Percentiles rank a stretch among this genome's conserved stretches.
phyloP scores from a whole-genome alignment of 2,329 filamentous ascomycete species.

The Xylariaceae sp. region DNA sequence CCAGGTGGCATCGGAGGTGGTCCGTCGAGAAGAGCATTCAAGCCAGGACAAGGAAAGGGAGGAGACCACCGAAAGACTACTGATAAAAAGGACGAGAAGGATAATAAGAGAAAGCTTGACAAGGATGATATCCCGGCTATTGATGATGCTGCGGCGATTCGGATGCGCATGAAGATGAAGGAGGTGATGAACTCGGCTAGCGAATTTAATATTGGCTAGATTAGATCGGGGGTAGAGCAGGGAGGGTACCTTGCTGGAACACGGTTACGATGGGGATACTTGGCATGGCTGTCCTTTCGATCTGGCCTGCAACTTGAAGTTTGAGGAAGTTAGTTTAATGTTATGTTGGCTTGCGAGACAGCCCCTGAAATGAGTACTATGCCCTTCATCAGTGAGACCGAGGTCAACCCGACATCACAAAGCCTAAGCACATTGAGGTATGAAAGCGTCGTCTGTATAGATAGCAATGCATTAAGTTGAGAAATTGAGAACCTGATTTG shows the following conservation, averaged over 20 bases:
- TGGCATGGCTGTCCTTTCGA: background rate
- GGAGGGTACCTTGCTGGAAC: background rate
- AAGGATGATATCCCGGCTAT: constrained; percentile 41
- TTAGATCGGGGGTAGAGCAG: constrained; percentile 25
- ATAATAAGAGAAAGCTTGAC: constrained; percentile 12
- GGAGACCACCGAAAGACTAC: constrained; percentile 27
- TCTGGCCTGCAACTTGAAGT: too few relatives aligned
- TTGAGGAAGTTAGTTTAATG: too few relatives aligned
- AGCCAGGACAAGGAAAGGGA: constrained; percentile 33
- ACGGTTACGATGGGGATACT: background rate
- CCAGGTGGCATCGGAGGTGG: constrained; percentile 72
- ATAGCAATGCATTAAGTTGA: too few relatives aligned
- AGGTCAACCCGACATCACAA: too few relatives aligned
- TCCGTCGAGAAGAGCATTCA: constrained; percentile 40
- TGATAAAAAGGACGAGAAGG: constrained; percentile 31
- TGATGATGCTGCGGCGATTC: constrained; percentile 54
- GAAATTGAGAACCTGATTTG: too few relatives aligned
- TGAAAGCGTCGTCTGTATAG: too few relatives aligned
- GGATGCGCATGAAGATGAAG: constrained; percentile 60
- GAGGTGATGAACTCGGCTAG: constrained; percentile 50
- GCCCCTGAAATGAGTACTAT: too few relatives aligned
- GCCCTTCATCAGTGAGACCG: too few relatives aligned
- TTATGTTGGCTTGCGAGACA: too few relatives aligned
- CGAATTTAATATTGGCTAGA: constrained; percentile 61
- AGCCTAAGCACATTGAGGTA: too few relatives aligned